These are phyloP conservation scores for Chaetothyriales sp. DNA, from an alignment of 2,329 filamentous ascomycete genomes.

Conservation along the genomic window DNA sequence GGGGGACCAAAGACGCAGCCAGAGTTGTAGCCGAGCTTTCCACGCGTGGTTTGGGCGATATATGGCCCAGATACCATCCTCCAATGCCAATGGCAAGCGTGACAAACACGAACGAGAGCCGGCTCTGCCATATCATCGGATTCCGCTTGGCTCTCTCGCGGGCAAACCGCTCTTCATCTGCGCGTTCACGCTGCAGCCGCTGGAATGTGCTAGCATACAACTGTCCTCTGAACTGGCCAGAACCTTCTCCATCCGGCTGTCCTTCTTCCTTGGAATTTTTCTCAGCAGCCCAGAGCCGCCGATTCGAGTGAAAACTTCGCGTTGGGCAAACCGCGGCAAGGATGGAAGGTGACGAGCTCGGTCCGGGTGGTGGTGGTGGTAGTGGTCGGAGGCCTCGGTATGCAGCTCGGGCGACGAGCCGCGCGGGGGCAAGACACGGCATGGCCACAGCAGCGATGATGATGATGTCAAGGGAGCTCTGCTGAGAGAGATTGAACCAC, in stretches of 20 bases:
- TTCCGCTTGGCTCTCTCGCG: conserved; percentile 1
- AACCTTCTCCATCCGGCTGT: conserved; percentile 21
- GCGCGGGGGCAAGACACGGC: background rate
- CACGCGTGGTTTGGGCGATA: conserved; percentile 1
- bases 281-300: background rate
- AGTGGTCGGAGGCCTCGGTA: background rate
- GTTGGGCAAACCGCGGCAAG: background rate
- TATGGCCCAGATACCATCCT: background rate
- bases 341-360: background rate
- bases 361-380: no score
- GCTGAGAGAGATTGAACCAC: background rate
- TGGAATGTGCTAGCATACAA: conserved; percentile 47
- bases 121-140: background rate
- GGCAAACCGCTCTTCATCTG: conserved; percentile 21
- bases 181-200: conserved; percentile 42
- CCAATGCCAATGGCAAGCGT: background rate
- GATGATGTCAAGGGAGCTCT: background rate
- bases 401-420: background rate
- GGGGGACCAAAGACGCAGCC: conserved; percentile 29
- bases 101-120: background rate
- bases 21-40: conserved; percentile 43
- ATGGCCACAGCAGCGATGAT: background rate
- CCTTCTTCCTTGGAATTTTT: conserved; percentile 3
- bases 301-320: background rate
- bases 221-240: conserved; percentile 43